phyloP scores from a whole-genome alignment of 805 yeast species.

The Candida mattraensis region DNA sequence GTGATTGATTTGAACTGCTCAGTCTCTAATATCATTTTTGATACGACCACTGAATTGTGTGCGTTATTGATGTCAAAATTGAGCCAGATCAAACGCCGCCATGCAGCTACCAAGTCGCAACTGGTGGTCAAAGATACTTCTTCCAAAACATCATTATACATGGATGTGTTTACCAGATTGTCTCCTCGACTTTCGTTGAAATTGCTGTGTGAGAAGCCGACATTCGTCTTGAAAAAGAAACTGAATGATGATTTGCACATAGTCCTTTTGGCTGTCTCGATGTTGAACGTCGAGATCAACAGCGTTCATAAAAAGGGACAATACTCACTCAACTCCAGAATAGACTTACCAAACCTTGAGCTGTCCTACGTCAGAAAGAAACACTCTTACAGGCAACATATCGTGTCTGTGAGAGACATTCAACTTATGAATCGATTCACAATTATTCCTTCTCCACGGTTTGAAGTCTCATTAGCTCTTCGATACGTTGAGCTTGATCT shows the following conservation, averaged over 20 bases:
- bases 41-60: constrained; percentile 41
- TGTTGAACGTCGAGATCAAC: constrained; percentile 21
- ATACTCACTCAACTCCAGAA: constrained; percentile 13
- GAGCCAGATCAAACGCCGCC: constrained; percentile 1
- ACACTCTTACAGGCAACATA: constrained; percentile 2
- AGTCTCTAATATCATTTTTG: constrained; percentile 45
- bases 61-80: constrained; percentile 30
- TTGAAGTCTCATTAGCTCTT: constrained; percentile 18
- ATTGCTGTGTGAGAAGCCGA: constrained; percentile 30
- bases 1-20: constrained; percentile 38
- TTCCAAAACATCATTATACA: too few species aligned
- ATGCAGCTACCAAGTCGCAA: too few species aligned
- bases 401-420: constrained; percentile 17
- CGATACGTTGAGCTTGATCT: constrained; percentile 28
- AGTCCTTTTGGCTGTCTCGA: constrained; percentile 22
- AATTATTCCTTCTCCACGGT: constrained; percentile 12
- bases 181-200: constrained; percentile 28
- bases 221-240: constrained; percentile 22
- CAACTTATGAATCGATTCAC: constrained; percentile 27
- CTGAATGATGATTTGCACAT: constrained; percentile 19
- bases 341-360: constrained; percentile 23
- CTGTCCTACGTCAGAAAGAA: constrained; percentile 22
- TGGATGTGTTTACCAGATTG: too few species aligned
- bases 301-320: constrained; percentile 4
- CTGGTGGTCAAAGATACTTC: too few species aligned